Conservation (phyloP, 352 stramenopile genomes). For the Paralagenidium karlingii region DNA sequence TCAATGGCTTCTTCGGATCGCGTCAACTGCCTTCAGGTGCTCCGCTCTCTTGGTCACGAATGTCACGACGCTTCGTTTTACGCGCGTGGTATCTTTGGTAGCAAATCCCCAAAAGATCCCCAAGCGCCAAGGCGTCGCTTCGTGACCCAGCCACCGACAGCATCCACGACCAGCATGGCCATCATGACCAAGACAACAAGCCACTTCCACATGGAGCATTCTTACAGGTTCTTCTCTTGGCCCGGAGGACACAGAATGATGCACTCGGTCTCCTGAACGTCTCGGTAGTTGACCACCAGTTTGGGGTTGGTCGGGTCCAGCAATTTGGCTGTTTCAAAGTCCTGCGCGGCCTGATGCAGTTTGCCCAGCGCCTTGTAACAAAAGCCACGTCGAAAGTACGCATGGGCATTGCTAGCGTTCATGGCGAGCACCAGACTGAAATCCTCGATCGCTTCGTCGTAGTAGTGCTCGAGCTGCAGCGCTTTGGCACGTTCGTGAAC, state of each 20-base stretch:
- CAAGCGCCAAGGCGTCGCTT: too few relatives aligned
- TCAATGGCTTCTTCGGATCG: too few relatives aligned
- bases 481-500: conserved; percentile 70
- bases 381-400: conserved; percentile 73
- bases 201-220: too few relatives aligned
- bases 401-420: conserved; percentile 71
- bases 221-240: conserved; percentile 36
- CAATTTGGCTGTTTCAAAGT: conserved; percentile 58
- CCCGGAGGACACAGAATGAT: conserved; percentile 52
- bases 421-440: conserved; percentile 54
- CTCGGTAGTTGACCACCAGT: conserved; percentile 73
- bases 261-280: conserved; percentile 55
- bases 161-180: too few relatives aligned
- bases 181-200: too few relatives aligned
- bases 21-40: too few relatives aligned
- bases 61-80: too few relatives aligned
- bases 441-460: conserved; percentile 54
- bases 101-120: too few relatives aligned
- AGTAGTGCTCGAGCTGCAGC: conserved; percentile 57
- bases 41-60: too few relatives aligned
- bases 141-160: too few relatives aligned
- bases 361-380: conserved; percentile 46
- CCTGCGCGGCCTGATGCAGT: conserved; percentile 31
- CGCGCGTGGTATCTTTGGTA: too few relatives aligned
- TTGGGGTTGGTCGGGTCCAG: conserved; percentile 52